These are phyloP conservation scores for Panaeolus cyanescens DNA, from an alignment of 768 basidiomycete genomes.

Conservation along the genomic window DNA sequence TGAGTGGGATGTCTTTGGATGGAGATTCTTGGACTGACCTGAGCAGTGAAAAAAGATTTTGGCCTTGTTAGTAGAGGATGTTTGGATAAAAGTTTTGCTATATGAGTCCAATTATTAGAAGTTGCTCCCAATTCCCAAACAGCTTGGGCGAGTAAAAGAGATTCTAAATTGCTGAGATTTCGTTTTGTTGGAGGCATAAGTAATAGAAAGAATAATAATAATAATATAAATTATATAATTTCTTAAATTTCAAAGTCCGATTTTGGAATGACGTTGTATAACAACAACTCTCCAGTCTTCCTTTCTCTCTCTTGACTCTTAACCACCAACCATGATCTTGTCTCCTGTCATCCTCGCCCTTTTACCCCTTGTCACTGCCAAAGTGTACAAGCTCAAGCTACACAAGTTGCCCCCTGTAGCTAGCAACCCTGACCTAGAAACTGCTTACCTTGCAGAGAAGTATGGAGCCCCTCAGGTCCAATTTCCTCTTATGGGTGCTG, in stretches of 20 bases:
- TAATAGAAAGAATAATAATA: constrained; percentile 14
- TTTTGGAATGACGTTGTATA: constrained; percentile 7
- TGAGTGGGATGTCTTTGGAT: constrained; percentile 6
- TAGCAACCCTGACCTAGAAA: constrained; percentile 68
- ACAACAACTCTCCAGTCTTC: neutral
- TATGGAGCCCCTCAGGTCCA: constrained; percentile 64
- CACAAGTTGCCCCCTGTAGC: constrained; percentile 75
- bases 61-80: constrained; percentile 72
- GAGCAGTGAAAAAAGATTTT: constrained; percentile 65
- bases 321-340: constrained; percentile 45
- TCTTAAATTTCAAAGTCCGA: constrained; percentile 19
- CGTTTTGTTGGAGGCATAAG: constrained; percentile 26
- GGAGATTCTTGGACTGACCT: constrained; percentile 44
- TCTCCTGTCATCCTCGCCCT: constrained; percentile 42
- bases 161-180: constrained; percentile 50
- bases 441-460: constrained; percentile 91
- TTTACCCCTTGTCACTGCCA: constrained; percentile 54
- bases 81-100: constrained; percentile 64
- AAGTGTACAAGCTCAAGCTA: constrained; percentile 85
- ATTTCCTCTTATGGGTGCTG: constrained; percentile 71
- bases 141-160: constrained; percentile 83
- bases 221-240: constrained; percentile 5
- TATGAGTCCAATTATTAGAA: constrained; percentile 55
- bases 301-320: constrained; percentile 13
- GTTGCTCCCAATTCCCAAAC: constrained; percentile 79